These are phyloP conservation scores for Aspergillus neotritici DNA, from an alignment of 2,329 filamentous ascomycete genomes.

Conservation along the genomic window DNA sequence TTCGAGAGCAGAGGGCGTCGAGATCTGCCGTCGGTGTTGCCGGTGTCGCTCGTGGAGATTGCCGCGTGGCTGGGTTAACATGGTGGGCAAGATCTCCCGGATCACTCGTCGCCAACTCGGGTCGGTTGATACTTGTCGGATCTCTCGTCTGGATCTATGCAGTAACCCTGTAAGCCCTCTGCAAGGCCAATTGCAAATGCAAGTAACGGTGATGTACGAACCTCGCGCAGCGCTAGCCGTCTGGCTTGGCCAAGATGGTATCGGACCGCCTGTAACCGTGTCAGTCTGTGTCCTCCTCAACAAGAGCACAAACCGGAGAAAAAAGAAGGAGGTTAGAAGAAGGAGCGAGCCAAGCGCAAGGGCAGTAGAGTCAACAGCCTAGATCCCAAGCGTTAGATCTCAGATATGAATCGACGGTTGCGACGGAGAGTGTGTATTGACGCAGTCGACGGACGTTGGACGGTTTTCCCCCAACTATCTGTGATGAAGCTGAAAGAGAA, in stretches of 20 bases:
- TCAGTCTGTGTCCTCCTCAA: conserved; percentile 42
- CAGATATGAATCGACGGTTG: too few species aligned
- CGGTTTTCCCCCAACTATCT: too few species aligned
- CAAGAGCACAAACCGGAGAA: conserved; percentile 22
- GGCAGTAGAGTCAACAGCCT: conserved; percentile 7
- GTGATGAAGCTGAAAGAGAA: conserved; percentile 6
- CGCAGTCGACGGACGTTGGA: too few species aligned
- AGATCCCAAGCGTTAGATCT: neutral
- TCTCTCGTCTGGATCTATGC: conserved; percentile 14
- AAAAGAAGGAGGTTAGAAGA: conserved; percentile 8
- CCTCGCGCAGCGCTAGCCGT: conserved; percentile 83
- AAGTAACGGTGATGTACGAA: conserved; percentile 31
- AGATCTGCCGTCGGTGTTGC: conserved; percentile 81
- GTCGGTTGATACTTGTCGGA: conserved; percentile 39
- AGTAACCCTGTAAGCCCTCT: neutral
- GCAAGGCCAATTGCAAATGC: conserved; percentile 10
- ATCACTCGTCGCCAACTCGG: conserved; percentile 14
- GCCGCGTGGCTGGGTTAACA: conserved; percentile 72
- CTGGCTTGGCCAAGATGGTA: conserved; percentile 45
- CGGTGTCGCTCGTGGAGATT: conserved; percentile 68
- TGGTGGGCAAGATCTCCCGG: conserved; percentile 43
- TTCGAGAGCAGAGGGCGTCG: conserved; percentile 73
- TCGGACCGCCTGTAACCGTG: conserved; percentile 53
- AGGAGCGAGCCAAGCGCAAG: conserved; percentile 1
- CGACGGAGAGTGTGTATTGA: too few species aligned